Evolutionary conservation across 345 rosid genomes (phyloP).

Genomic region (Aquilaria malaccensis): DNA sequence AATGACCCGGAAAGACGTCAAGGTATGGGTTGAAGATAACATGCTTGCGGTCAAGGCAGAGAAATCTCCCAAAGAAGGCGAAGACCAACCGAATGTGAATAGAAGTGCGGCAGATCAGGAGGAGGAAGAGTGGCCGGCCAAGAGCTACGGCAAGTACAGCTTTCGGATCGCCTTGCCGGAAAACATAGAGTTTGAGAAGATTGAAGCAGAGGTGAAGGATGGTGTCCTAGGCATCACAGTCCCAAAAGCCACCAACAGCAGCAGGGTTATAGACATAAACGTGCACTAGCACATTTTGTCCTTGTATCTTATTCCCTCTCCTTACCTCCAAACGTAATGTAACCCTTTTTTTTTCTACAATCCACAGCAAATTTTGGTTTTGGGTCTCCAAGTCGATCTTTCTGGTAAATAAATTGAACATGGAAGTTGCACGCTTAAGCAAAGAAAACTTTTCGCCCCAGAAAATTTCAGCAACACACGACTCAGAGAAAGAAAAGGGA

Average conservation of each 20-base stretch:
- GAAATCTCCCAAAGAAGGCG: slow-evolving; percentile 6
- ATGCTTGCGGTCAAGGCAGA: slow-evolving; percentile 24
- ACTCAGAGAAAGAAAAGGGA: no score
- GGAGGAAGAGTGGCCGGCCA: slow-evolving; percentile 20
- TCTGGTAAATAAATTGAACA: no score
- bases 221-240: slow-evolving; percentile 19
- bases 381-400: no score
- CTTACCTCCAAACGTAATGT: no score
- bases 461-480: no score
- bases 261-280: slow-evolving; percentile 20
- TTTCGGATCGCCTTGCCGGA: slow-evolving; percentile 35
- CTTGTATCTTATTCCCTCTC: no score
- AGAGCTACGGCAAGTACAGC: slow-evolving; percentile 26
- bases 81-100: not conserved
- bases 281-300: slow-evolving; percentile 12
- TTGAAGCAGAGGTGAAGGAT: slow-evolving; percentile 37
- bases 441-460: no score
- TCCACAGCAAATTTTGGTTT: no score
- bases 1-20: slow-evolving; percentile 25
- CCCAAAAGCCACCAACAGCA: slow-evolving; percentile 13
- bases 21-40: slow-evolving; percentile 23
- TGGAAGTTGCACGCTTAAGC: no score
- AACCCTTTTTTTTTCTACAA: no score
- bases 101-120: slow-evolving; percentile 7
- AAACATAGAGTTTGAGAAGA: slow-evolving; percentile 30